Base-by-base conservation (phyloP, 345 rosid genomes). In the Aegle marmelos region DNA sequence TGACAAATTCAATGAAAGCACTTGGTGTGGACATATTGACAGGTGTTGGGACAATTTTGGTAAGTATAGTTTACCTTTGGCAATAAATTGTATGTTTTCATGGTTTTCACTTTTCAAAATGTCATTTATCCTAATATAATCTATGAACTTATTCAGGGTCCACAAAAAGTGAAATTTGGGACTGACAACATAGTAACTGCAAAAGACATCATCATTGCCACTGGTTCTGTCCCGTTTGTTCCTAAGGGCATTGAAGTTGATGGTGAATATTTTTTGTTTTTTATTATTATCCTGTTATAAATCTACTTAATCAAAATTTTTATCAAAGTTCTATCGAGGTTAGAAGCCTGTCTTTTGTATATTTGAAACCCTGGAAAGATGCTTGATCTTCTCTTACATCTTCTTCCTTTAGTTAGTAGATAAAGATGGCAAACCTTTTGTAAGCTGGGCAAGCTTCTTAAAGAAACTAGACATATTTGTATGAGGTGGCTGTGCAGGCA, bases 221-320 rank as follows among this genome's bases (percentile, higher is more conserved):
- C 99, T 79, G 99, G 99, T 77, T 94, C 99, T 57, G 94, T 96
- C 28, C 98, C 99, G 10, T 94, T 96, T 83, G 98, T 96, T 24
- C 99, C 98, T 59, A 92, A 92, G 85, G 99, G 99, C 82, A 96
- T 96, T 78, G 98, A 96, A 90, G 93, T 96, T 83, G 98, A 96
- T 84, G 99, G 99, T 96, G 90, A 68, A 57, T 59, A 25, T 67
- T 34, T 58, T 48, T n/a, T 41, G 36, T 67, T 67, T 60, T 79
- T 69, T 37, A 8, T 45, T 27, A 56, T 64, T n/a, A 21, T 75
- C 62, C 22, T 48, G 25, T 14, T 28, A 25, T 17, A 70, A 59
- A 60, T 27, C 22, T 53, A 64, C 39, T 31, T 64, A 61, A 54
- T 81, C 34, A 30, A 63, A 33, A 11, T 37, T 65, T 74, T 73